Percentiles rank a stretch among this genome's conserved stretches.
Conservation (phyloP, 2,329 filamentous ascomycete genomes). For the Chaetomiaceae sp. region DNA sequence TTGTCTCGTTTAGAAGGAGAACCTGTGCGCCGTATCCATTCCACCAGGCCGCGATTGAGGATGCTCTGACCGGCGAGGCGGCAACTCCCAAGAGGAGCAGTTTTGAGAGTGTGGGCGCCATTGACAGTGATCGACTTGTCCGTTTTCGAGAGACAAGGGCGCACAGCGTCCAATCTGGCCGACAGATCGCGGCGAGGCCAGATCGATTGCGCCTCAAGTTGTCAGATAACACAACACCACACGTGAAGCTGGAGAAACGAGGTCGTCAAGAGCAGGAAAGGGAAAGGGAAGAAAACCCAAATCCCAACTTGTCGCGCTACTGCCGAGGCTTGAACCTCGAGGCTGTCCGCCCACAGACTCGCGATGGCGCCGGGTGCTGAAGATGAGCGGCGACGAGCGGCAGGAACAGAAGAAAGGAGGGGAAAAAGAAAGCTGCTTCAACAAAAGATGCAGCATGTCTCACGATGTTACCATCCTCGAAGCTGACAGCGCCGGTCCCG, state of each 20-base stretch:
- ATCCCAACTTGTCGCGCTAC: not conserved
- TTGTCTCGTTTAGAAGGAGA: conserved; percentile 35
- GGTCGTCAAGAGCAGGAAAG: too few species aligned
- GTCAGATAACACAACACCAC: not conserved
- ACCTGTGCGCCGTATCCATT: conserved; percentile 32
- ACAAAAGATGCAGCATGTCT: too few species aligned
- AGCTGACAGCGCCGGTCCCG: too few species aligned
- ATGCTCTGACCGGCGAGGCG: conserved; percentile 18
- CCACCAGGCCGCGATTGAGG: conserved; percentile 37
- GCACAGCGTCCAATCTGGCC: too few species aligned
- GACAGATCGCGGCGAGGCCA: too few species aligned
- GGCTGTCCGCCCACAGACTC: not conserved
- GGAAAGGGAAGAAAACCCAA: not conserved
- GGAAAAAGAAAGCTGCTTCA: too few species aligned
- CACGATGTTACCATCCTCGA: conserved; percentile 4
- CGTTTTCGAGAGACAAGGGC: not conserved
- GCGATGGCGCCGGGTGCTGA: not conserved
- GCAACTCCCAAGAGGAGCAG: conserved; percentile 22
- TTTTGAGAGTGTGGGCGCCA: conserved; percentile 13
- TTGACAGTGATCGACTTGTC: not conserved
- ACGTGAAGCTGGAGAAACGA: too few species aligned
- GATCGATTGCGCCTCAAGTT: not conserved
- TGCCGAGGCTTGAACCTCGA: not conserved
- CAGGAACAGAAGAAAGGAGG: not conserved
- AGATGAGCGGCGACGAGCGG: not conserved